phyloP scores from a whole-genome alignment of 2,329 filamentous ascomycete species.

The Tympanopsis confertula region DNA sequence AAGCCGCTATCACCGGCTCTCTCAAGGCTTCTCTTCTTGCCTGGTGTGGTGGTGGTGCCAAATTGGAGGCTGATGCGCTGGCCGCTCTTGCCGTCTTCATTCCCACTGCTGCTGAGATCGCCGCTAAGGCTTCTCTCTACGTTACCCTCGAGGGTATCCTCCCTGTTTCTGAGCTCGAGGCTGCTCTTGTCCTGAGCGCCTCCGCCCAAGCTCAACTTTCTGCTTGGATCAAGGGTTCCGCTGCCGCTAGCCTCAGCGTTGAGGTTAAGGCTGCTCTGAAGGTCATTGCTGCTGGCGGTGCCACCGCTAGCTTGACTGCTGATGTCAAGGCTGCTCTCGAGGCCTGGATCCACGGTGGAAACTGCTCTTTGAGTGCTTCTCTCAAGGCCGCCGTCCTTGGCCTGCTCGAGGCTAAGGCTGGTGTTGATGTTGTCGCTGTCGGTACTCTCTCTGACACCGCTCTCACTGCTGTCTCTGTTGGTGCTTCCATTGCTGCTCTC shows the following conservation, averaged over 20 bases:
- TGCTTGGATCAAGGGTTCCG: slow-evolving; percentile 12
- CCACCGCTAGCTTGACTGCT: slow-evolving; percentile 13
- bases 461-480: slow-evolving; percentile 7
- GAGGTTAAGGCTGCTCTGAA: slow-evolving; percentile 17
- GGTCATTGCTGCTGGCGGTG: slow-evolving; percentile 19
- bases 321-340: slow-evolving; percentile 18
- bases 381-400: slow-evolving; percentile 16
- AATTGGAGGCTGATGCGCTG: slow-evolving; percentile 7
- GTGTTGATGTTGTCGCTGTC: slow-evolving; percentile 13
- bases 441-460: slow-evolving; percentile 10
- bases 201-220: slow-evolving; percentile 14
- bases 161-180: slow-evolving; percentile 10
- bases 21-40: neutral
- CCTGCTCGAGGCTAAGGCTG: slow-evolving; percentile 17
- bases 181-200: slow-evolving; percentile 16
- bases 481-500: slow-evolving; percentile 14
- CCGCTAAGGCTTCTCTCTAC: slow-evolving; percentile 19
- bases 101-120: slow-evolving; percentile 16
- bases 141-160: slow-evolving; percentile 22
- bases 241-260: slow-evolving; percentile 11
- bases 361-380: slow-evolving; percentile 13
- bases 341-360: slow-evolving; percentile 13
- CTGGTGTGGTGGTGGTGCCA: neutral
- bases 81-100: slow-evolving; percentile 19
- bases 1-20: neutral